Evolutionary conservation across 2,329 filamentous ascomycete genomes (phyloP).

Genomic region (Cladophialophora exuberans): DNA sequence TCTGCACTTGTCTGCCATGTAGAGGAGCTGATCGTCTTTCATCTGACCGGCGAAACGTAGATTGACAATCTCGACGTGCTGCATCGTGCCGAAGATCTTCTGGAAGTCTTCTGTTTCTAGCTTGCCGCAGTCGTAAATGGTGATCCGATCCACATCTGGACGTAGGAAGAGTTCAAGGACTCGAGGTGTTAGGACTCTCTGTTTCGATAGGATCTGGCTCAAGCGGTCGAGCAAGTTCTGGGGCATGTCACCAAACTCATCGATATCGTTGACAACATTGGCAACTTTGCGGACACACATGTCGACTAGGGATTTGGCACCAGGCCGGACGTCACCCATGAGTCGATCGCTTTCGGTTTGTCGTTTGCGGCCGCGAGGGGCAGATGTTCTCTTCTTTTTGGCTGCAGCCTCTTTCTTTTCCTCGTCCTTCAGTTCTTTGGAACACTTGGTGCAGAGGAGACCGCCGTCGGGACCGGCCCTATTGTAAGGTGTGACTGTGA

Average conservation of each 20-base stretch:
- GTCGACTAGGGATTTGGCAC: constrained; percentile 51
- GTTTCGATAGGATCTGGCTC: constrained; percentile 67
- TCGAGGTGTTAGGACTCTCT: constrained; percentile 57
- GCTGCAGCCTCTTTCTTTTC: constrained; percentile 63
- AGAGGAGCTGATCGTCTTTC: constrained; percentile 82
- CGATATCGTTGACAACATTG: constrained; percentile 65
- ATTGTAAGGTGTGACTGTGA: constrained; percentile 90
- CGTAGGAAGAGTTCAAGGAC: constrained; percentile 52
- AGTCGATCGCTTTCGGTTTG: constrained; percentile 82
- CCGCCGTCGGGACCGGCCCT: constrained; percentile 81
- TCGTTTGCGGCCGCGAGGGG: constrained; percentile 66
- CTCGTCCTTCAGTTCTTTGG: constrained; percentile 71
- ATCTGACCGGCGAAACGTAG: constrained; percentile 87
- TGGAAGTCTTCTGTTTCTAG: constrained; percentile 77
- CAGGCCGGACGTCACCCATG: constrained; percentile 64
- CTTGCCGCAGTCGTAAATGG: constrained; percentile 66
- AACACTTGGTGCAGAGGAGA: constrained; percentile 81
- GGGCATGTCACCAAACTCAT: constrained; percentile 67
- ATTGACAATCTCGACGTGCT: constrained; percentile 70
- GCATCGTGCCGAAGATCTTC: constrained; percentile 76
- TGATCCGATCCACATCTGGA: constrained; percentile 59
- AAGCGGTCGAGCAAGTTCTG: constrained; percentile 59
- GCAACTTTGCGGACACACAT: constrained; percentile 66
- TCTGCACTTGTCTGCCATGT: constrained; percentile 72
- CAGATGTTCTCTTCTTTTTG: constrained; percentile 58